Base-by-base conservation (phyloP, 2,329 filamentous ascomycete genomes). In the Stagonosporopsis rhizophila region DNA sequence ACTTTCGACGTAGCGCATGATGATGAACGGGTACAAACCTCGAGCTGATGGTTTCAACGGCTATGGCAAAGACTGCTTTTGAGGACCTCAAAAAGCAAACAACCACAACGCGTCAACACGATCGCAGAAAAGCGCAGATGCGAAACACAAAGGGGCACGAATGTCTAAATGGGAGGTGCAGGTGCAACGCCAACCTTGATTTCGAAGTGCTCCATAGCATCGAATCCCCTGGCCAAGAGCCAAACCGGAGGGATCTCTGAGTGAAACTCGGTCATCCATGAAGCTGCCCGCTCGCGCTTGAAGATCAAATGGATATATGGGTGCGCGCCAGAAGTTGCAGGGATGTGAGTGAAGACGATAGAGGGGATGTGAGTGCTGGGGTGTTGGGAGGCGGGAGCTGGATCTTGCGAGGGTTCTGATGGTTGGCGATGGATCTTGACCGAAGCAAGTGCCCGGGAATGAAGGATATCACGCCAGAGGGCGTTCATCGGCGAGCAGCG, bases 271-370 rank as follows among this genome's bases (percentile, higher is more conserved):
- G 25, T 59, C 69, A 73, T 72, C 69, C 69, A 73, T 0, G 51
- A 19, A 37, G 68, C 64, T 7, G 60, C 62, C 8, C 35, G 47
- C 17, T 65, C 59, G 2, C 44, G 37, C 40, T 64, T 66, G 57
- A 69, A 74, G 2, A 72, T 30, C 17, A 72, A 56, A 6, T 71
- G 65, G 22, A 73, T 63, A 51, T 62, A 70, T 0, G 71, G 64
- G 12, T 47, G 56, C 22, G 41, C 20, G 1, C 11, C 27, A 3
- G 22, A 7, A 3, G 12, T 11, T 1, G 35, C 2, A 5, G 37
- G 38, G n/a, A n/a, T 6, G 3, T 32, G 30, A 15, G 44, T 4
- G 11, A 19, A n/a, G 3, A 25, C 8, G 12, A 12, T 19, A 2
- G 14, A n/a, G 12, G 25, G 14, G 15, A 12, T 5, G n/a, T n/a